phyloP scores from a whole-genome alignment of 1,284 basidiomycete species.

The Ganoderma meredithae region DNA sequence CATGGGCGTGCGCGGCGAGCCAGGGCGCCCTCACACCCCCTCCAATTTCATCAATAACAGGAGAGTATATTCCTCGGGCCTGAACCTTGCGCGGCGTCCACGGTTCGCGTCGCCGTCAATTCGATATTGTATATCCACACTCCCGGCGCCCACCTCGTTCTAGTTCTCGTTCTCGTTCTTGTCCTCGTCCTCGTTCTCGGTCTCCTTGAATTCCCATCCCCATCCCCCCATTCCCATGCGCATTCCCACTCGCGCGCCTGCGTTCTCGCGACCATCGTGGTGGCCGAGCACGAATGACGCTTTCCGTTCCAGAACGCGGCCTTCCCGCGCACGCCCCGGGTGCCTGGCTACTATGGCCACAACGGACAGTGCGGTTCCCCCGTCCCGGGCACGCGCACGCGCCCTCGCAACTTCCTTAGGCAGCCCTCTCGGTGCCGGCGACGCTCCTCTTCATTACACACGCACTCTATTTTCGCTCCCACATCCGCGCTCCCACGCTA shows the following conservation, averaged over 20 bases:
- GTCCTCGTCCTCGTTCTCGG: background rate
- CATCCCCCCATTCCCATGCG: no score
- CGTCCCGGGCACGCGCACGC: slow-evolving; percentile 9
- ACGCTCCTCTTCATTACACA: slow-evolving; percentile 10
- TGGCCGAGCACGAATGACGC: slow-evolving; percentile 11
- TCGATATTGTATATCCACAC: background rate
- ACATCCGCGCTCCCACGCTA: slow-evolving; percentile 3
- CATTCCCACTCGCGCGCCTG: background rate
- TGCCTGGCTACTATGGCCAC: slow-evolving; percentile 34
- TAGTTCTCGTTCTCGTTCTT: background rate
- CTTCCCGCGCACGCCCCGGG: slow-evolving; percentile 24
- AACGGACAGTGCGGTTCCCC: slow-evolving; percentile 18
- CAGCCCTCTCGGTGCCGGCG: slow-evolving; percentile 25
- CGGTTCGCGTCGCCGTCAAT: background rate
- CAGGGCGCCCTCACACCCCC: background rate
- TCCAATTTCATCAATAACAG: background rate
- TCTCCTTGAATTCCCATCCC: no score
- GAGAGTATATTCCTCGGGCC: slow-evolving; percentile 1
- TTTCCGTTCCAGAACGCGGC: slow-evolving; percentile 23
- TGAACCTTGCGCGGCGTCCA: slow-evolving; percentile 1
- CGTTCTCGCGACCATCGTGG: slow-evolving; percentile 33
- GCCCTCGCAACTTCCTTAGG: slow-evolving; percentile 4
- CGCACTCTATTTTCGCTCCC: slow-evolving; percentile 13
- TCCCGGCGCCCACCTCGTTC: background rate
- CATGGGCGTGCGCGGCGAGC: background rate